Evolutionary conservation across 2,329 filamentous ascomycete species (phyloP).

Genomic region (Aciculosporium take): DNA sequence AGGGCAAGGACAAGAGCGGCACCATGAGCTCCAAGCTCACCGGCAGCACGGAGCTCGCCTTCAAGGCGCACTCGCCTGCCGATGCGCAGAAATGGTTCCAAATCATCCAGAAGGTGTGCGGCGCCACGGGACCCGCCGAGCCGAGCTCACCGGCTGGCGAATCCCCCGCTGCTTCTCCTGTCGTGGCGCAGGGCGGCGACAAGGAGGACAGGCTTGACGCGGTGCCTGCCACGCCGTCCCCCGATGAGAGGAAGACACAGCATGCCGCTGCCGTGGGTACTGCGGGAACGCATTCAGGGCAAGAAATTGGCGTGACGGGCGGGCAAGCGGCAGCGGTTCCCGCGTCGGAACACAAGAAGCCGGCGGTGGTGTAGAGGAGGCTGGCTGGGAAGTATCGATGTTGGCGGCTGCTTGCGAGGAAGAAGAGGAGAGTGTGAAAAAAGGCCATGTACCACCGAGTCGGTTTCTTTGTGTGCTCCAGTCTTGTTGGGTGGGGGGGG

Average conservation of each 20-base stretch:
- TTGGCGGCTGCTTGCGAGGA: neutral
- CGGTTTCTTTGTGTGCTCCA: too few relatives aligned
- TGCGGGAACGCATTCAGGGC: slow-evolving; percentile 21
- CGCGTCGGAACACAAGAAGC: slow-evolving; percentile 3
- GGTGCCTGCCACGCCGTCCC: slow-evolving; percentile 7
- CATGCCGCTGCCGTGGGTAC: slow-evolving; percentile 1
- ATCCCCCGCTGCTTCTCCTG: slow-evolving; percentile 4
- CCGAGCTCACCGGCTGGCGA: slow-evolving; percentile 12
- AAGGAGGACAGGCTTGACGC: slow-evolving; percentile 9
- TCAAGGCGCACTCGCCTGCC: slow-evolving; percentile 71
- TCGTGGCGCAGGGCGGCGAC: neutral
- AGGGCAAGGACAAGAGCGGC: slow-evolving; percentile 82
- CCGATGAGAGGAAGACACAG: slow-evolving; percentile 12
- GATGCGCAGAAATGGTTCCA: slow-evolving; percentile 81
- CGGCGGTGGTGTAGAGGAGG: slow-evolving; percentile 1
- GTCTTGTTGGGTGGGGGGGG: too few relatives aligned
- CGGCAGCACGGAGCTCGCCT: slow-evolving; percentile 64
- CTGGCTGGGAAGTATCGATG: neutral
- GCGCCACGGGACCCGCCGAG: slow-evolving; percentile 28
- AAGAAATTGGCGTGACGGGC: slow-evolving; percentile 33
- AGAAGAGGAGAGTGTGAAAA: neutral
- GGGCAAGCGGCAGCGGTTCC: slow-evolving; percentile 9
- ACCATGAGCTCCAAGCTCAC: slow-evolving; percentile 69
- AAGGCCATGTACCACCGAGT: too few relatives aligned
- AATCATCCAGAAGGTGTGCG: slow-evolving; percentile 49